phyloP scores from a whole-genome alignment of 2,329 filamentous ascomycete genomes.

The Hymenoscyphus albidus region DNA sequence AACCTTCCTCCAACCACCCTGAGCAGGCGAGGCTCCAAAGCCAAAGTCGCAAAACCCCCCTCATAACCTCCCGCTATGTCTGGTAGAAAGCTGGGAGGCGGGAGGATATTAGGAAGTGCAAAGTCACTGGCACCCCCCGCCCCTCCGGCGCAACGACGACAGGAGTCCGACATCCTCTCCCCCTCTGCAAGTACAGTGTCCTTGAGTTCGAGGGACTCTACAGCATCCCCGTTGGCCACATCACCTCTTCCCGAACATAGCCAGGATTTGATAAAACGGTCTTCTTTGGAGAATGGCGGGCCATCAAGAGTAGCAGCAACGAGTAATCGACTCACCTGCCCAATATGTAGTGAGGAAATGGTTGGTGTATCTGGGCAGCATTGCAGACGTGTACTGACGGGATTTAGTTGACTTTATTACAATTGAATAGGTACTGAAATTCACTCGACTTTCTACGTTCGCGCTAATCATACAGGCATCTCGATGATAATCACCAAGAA shows the following conservation, averaged over 20 bases:
- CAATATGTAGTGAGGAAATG: constrained; percentile 99
- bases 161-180: constrained; percentile 44
- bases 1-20: constrained; percentile 19
- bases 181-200: constrained; percentile 71
- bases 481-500: constrained; percentile 71
- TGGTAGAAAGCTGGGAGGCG: constrained; percentile 82
- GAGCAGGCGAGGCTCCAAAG: constrained; percentile 27
- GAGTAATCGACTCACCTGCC: constrained; percentile 74
- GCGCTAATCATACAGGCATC: constrained; percentile 49
- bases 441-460: constrained; percentile 29
- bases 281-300: constrained; percentile 64
- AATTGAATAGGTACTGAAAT: constrained; percentile 69
- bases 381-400: constrained; percentile 22
- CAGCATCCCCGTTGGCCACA: constrained; percentile 47
- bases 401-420: constrained; percentile 76
- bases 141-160: constrained; percentile 41
- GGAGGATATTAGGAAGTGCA: constrained; percentile 83
- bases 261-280: constrained; percentile 77
- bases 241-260: constrained; percentile 66
- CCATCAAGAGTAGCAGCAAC: constrained; percentile 48
- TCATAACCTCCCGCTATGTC: constrained; percentile 55
- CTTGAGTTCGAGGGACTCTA: constrained; percentile 70
- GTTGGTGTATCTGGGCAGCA: constrained; percentile 43
- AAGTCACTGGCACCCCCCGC: constrained; percentile 69
- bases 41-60: constrained; percentile 1